phyloP scores from a whole-genome alignment of 176 grass and related monocot genomes.

The Melocanna baccifera region DNA sequence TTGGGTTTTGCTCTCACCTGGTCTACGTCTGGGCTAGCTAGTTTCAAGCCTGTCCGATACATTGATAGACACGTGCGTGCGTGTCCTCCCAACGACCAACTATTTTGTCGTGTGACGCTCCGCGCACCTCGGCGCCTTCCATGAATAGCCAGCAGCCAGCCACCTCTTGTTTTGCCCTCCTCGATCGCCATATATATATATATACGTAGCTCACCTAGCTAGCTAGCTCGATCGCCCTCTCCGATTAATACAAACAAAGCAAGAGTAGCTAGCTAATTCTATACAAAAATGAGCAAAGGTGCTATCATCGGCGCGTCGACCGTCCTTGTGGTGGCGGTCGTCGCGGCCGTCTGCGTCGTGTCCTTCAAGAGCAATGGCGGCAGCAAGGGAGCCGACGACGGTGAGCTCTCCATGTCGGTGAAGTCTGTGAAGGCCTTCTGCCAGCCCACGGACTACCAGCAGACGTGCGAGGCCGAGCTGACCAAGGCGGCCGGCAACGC shows the following conservation, averaged over 20 bases:
- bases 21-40: too few species aligned
- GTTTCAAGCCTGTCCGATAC: too few species aligned
- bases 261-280: too few species aligned
- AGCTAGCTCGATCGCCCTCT: not conserved
- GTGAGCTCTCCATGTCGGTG: conserved; percentile 45
- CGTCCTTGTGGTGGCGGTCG: conserved; percentile 65
- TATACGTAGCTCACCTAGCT: not conserved
- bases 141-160: too few species aligned
- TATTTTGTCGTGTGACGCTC: not conserved
- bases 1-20: too few species aligned
- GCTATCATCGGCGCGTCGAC: conserved; percentile 51
- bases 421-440: conserved; percentile 69
- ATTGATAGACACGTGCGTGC: too few species aligned
- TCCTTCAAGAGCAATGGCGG: conserved; percentile 38
- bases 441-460: conserved; percentile 61
- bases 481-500: conserved; percentile 38
- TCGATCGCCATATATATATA: too few species aligned
- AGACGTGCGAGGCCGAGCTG: conserved; percentile 71
- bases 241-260: not conserved
- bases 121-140: not conserved
- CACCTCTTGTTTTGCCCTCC: too few species aligned
- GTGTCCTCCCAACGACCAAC: too few species aligned
- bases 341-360: conserved; percentile 59
- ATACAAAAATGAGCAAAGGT: conserved; percentile 38
- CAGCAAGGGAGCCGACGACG: not conserved